phyloP scores from a whole-genome alignment of 1,284 basidiomycete genomes.

The Sporisorium scitamineum region DNA sequence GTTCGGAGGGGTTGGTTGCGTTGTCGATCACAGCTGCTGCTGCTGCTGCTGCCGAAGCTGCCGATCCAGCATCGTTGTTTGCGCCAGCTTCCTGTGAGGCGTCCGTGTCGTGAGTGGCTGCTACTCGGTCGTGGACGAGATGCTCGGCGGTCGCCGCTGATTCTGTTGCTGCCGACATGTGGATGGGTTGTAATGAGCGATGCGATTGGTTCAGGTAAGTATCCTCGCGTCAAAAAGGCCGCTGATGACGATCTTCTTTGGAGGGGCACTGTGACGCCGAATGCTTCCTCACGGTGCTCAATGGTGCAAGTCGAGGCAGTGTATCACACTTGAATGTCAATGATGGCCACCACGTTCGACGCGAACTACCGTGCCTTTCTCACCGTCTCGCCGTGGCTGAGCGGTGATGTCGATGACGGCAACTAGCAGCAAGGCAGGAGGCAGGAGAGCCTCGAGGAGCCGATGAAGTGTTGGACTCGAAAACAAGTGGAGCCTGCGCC shows the following conservation, averaged over 20 bases:
- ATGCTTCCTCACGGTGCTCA: not conserved
- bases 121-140: not conserved
- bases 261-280: not conserved
- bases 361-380: not conserved
- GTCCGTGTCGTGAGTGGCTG: not conserved
- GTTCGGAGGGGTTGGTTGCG: constrained; percentile 14
- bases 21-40: constrained; percentile 17
- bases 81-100: not conserved
- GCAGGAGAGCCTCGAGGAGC: not conserved
- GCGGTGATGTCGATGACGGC: not conserved
- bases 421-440: not conserved
- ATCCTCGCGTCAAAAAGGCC: not conserved
- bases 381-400: not conserved
- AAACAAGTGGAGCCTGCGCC: not conserved
- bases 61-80: constrained; percentile 7
- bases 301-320: not conserved
- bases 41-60: constrained; percentile 5
- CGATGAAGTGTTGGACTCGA: constrained; percentile 32
- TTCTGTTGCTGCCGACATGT: constrained; percentile 22
- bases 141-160: constrained; percentile 6
- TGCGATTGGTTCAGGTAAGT: not conserved
- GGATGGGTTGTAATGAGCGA: not conserved
- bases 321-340: not conserved
- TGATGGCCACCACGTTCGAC: not conserved
- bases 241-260: not conserved